Percentiles rank a stretch among this genome's conserved stretches.
These are phyloP conservation scores for Aspergillus quadricinctus DNA, from an alignment of 2,329 filamentous ascomycete species.

Conservation along the genomic window DNA sequence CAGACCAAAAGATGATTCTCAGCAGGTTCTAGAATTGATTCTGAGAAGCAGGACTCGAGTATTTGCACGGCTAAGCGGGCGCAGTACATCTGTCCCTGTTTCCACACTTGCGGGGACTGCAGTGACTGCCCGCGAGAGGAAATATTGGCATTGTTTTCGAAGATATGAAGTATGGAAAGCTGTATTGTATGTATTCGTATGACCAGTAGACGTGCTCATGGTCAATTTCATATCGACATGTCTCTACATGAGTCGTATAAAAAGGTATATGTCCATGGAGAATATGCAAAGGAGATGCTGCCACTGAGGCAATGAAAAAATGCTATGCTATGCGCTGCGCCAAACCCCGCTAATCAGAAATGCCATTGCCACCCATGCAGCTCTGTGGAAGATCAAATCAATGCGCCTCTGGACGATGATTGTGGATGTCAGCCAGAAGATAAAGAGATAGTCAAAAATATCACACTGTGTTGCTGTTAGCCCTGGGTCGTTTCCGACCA, in stretches of 20 bases:
- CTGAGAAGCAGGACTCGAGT: neutral
- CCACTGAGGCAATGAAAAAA: neutral
- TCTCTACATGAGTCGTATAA: neutral
- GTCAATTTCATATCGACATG: too few relatives aligned
- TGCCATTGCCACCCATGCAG: neutral
- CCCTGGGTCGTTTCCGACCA: constrained; percentile 13
- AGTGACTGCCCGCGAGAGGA: neutral
- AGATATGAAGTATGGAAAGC: neutral
- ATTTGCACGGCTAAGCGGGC: neutral
- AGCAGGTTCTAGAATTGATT: neutral
- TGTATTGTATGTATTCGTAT: neutral
- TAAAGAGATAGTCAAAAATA: neutral
- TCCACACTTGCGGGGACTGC: neutral
- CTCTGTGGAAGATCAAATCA: neutral
- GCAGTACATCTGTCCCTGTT: neutral
- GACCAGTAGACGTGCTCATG: neutral
- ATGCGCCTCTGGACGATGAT: neutral
- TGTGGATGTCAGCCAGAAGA: neutral
- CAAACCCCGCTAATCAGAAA: neutral
- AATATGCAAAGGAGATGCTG: neutral
- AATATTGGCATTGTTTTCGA: neutral
- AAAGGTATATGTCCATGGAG: neutral
- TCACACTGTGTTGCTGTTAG: neutral
- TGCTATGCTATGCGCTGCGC: neutral
- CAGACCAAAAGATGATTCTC: too few relatives aligned